Conservation (phyloP, 352 stramenopile species). For the Globisporangium emineosum region DNA sequence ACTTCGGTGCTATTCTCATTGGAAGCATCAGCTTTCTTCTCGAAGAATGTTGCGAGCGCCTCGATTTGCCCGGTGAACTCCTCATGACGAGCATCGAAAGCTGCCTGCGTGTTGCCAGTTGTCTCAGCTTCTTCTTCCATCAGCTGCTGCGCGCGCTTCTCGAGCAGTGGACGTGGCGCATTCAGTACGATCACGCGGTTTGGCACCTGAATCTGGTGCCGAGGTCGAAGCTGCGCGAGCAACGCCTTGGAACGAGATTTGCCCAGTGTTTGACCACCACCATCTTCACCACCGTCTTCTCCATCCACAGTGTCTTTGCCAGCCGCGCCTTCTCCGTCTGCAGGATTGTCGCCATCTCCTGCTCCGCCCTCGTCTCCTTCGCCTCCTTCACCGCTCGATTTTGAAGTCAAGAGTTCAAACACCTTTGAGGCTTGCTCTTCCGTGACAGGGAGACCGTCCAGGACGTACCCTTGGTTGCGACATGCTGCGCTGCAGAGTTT, state of each 20-base stretch:
- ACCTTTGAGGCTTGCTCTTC: slow-evolving; percentile 44
- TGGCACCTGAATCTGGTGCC: slow-evolving; percentile 38
- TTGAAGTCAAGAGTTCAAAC: slow-evolving; percentile 26
- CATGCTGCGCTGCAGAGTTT: slow-evolving; percentile 54
- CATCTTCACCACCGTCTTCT: slow-evolving; percentile 18
- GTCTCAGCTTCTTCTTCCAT: slow-evolving; percentile 51
- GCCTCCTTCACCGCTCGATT: slow-evolving; percentile 6
- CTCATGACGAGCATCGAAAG: slow-evolving; percentile 48
- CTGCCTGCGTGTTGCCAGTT: slow-evolving; percentile 58
- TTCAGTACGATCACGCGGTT: slow-evolving; percentile 72
- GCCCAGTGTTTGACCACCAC: slow-evolving; percentile 12
- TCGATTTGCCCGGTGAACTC: slow-evolving; percentile 52
- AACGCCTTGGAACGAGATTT: slow-evolving; percentile 42
- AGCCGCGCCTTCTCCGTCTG: slow-evolving; percentile 11
- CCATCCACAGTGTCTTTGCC: slow-evolving; percentile 21
- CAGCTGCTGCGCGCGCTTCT: slow-evolving; percentile 51
- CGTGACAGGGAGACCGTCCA: slow-evolving; percentile 61
- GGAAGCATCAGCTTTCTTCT: slow-evolving; percentile 26
- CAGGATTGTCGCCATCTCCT: slow-evolving; percentile 16
- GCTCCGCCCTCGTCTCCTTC: slow-evolving; percentile 13
- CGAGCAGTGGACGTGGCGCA: slow-evolving; percentile 43
- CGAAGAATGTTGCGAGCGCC: slow-evolving; percentile 58
- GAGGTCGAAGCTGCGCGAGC: slow-evolving; percentile 38
- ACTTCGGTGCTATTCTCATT: slow-evolving; percentile 1
- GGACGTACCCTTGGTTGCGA: slow-evolving; percentile 82